These are phyloP conservation scores for Microstroma glucosiphilum DNA, from an alignment of 1,284 basidiomycete genomes.

Conservation along the genomic window DNA sequence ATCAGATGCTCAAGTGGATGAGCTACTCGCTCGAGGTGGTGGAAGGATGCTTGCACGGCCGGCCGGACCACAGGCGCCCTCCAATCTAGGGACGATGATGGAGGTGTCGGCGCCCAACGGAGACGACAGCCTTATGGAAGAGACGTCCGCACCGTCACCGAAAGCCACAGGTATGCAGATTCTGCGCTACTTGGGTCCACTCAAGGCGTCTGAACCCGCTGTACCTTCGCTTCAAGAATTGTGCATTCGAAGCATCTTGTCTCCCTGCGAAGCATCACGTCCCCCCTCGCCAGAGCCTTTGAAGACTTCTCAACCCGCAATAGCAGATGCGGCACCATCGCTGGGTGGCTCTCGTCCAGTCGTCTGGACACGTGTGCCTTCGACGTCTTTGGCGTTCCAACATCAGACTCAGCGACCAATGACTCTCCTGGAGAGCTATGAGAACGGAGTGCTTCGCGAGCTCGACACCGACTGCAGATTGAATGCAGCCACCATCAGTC, in stretches of 20 bases:
- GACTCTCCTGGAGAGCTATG: slow-evolving; percentile 36
- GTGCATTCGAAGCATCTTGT: slow-evolving; percentile 38
- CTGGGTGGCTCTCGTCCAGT: background rate
- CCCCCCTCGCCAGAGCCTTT: too few relatives aligned
- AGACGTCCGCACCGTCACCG: too few relatives aligned
- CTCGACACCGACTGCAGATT: slow-evolving; percentile 21
- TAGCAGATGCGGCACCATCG: slow-evolving; percentile 15
- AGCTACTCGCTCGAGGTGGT: slow-evolving; percentile 8
- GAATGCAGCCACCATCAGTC: slow-evolving; percentile 22
- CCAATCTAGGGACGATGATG: too few relatives aligned
- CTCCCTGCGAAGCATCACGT: slow-evolving; percentile 19
- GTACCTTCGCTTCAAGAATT: slow-evolving; percentile 31
- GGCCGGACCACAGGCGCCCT: too few relatives aligned
- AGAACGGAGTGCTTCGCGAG: slow-evolving; percentile 35
- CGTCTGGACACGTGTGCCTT: background rate
- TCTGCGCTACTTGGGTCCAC: slow-evolving; percentile 22
- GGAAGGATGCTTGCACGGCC: background rate
- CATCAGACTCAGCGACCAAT: slow-evolving; percentile 22
- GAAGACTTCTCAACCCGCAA: background rate
- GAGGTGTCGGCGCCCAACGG: too few relatives aligned
- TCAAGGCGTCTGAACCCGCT: slow-evolving; percentile 7
- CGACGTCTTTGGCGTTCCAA: slow-evolving; percentile 20
- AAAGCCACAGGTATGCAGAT: background rate
- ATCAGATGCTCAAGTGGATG: slow-evolving; percentile 12
- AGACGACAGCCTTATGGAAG: too few relatives aligned